Evolutionary conservation across 2,329 filamentous ascomycete species (phyloP), one percentile per base, ranked within the genome.

Genomic region (Colletotrichum limetticola): DNA sequence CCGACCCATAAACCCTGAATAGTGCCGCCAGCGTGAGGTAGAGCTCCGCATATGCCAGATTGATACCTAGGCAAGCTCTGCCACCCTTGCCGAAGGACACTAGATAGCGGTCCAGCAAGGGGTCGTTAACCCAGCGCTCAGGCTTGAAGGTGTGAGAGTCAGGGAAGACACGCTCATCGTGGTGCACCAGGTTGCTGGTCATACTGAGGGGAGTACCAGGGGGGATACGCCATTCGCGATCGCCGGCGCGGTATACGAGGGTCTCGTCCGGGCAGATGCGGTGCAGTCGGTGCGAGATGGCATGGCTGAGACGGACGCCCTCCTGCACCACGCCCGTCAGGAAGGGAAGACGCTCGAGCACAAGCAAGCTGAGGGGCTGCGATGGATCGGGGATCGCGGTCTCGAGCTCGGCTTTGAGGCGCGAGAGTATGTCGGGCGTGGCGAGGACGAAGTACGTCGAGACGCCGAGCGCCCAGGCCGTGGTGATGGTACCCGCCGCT

Each of bases 1-100:
- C 26, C 8, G 55, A 28, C 3, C 55, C 26, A 6, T 57, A 57
- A 7, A 57, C 55, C 14, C 55, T 57, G 16, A 57, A 57, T 4
- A 57, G 26, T 5, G 55, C 55, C 7, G 58, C 58, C n/a, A 61
- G 58, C 3, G 58, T 46, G 32, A 61, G 58, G 24, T 61, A 46
- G n/a, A 61, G 58, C 58, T 61, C 58, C 19, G 32, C 24, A 12
- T 61, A 61, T n/a, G 58, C 58, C 32, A 61, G 32, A 32, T 46
- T 61, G n/a, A 46, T 61, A 4, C 58, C 32, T 4, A 61, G 58
- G 24, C 58, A 61, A 12, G 32, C 37, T n/a, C 58, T 61, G 9
- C 58, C 22, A 14, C 58, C 58, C 58, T 61, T 61, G 32, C 32
- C 32, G 16, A 61, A 61, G 11, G 37, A 37, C 14, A 61, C 58